A percentile compares a stretch with the other conserved stretches of the same genome.
Evolutionary conservation across 148 eudicot genomes (phyloP).

Genomic region (Simmondsia chinensis): DNA sequence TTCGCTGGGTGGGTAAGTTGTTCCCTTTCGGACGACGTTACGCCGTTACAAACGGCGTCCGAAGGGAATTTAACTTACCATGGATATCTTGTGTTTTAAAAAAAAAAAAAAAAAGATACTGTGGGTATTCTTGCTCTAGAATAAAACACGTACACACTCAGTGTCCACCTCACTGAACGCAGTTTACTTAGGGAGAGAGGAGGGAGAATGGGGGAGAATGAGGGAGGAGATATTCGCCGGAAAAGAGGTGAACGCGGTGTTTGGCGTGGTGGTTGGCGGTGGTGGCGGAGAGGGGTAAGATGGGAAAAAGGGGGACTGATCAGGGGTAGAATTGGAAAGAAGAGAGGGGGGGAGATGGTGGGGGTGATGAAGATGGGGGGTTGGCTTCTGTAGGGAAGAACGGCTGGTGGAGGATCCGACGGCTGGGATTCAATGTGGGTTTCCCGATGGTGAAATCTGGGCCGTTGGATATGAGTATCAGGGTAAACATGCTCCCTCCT

Average conservation of each 20-base stretch:
- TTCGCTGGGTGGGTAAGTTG: too few species aligned
- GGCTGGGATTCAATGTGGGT: conserved; percentile 19
- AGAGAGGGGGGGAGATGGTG: conserved; percentile 20
- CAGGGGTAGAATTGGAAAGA: conserved; percentile 37
- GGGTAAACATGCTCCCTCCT: conserved; percentile 23
- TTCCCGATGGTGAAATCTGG: conserved; percentile 8
- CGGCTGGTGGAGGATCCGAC: conserved; percentile 85
- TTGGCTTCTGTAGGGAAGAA: conserved; percentile 44
- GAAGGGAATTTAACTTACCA: too few species aligned
- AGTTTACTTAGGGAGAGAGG: too few species aligned
- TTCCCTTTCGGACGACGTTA: too few species aligned
- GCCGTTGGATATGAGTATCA: conserved; percentile 14
- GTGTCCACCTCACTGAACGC: too few species aligned
- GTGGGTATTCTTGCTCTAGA: too few species aligned
- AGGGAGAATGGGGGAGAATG: conserved; percentile 44
- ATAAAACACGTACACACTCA: too few species aligned
- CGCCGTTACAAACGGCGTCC: too few species aligned
- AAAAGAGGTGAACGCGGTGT: conserved; percentile 47
- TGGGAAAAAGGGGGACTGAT: conserved; percentile 54
- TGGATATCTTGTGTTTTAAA: too few species aligned
- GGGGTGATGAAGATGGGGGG: conserved; percentile 25
- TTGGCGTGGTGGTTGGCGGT: conserved; percentile 18
- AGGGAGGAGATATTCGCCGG: conserved; percentile 92
- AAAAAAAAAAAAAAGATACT: too few species aligned
- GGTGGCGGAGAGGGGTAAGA: conserved; percentile 47